A percentile compares a stretch with the other conserved stretches of the same genome.
Conservation (phyloP, 2,329 filamentous ascomycete species). For the Bipolaris victoriae region DNA sequence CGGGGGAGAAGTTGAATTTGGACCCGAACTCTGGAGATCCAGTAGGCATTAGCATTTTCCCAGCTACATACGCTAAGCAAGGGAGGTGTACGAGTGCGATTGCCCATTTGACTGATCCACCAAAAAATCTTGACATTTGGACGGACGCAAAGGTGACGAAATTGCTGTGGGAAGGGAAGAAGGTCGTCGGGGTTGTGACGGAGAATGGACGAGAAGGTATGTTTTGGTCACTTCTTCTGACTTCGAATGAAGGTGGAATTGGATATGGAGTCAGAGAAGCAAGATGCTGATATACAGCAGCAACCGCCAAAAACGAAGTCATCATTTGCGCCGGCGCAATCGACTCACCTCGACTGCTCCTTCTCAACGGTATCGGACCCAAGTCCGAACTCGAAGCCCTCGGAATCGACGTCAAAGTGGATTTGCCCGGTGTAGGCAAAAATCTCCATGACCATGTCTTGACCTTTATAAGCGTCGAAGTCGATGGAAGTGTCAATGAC, state of each 20-base stretch:
- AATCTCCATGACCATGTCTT: slow-evolving; percentile 55
- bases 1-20: slow-evolving; percentile 61
- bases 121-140: slow-evolving; percentile 61
- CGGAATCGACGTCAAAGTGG: slow-evolving; percentile 50
- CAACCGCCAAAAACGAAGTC: slow-evolving; percentile 41
- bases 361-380: slow-evolving; percentile 59
- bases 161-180: slow-evolving; percentile 37
- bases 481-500: slow-evolving; percentile 47
- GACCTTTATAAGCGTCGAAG: slow-evolving; percentile 55
- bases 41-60: slow-evolving; percentile 38
- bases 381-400: slow-evolving; percentile 50
- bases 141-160: slow-evolving; percentile 55
- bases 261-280: background rate
- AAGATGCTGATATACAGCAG: slow-evolving; percentile 13
- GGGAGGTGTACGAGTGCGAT: slow-evolving; percentile 44
- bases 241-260: background rate
- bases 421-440: slow-evolving; percentile 53
- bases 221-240: background rate
- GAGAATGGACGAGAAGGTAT: slow-evolving; percentile 42
- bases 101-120: slow-evolving; percentile 48
- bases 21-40: slow-evolving; percentile 57
- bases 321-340: slow-evolving; percentile 43
- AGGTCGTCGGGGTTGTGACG: slow-evolving; percentile 37
- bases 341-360: slow-evolving; percentile 50
- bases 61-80: slow-evolving; percentile 47